Percentiles rank a stretch among this genome's conserved stretches.
Conservation (phyloP, 75 land plant genomes). For the Pinus albicaulis region DNA sequence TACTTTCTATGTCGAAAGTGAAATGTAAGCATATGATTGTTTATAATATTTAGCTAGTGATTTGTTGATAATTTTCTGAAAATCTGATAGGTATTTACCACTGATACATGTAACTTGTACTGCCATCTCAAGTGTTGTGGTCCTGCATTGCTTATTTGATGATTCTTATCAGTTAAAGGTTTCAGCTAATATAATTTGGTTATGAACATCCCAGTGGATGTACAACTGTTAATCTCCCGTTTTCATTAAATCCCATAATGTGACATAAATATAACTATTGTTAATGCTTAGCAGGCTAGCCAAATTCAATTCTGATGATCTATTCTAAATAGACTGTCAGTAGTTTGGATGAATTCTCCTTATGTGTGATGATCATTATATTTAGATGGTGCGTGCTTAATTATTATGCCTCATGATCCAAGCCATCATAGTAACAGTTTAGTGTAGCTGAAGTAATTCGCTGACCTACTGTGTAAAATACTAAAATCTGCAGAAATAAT, state of each 20-base stretch:
- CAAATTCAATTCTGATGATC: neutral
- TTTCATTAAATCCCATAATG: neutral
- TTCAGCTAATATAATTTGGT: neutral
- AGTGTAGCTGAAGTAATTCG: too few species aligned
- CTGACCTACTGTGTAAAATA: too few species aligned
- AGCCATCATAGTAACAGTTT: too few species aligned
- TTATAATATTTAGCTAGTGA: neutral
- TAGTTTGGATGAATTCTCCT: too few species aligned
- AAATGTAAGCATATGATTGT: slow-evolving; percentile 1
- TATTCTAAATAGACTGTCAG: neutral
- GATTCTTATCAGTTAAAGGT: neutral
- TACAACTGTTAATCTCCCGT: neutral
- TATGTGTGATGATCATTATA: neutral
- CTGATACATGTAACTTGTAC: neutral
- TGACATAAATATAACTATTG: neutral
- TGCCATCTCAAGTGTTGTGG: neutral
- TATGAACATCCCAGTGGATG: too few species aligned
- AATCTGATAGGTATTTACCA: neutral
- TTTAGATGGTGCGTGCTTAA: neutral
- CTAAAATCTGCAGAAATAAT: too few species aligned
- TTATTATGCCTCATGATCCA: too few species aligned
- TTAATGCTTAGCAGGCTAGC: neutral
- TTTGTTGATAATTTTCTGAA: neutral
- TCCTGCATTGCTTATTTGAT: neutral
- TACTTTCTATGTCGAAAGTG: neutral